Conservation (phyloP, 345 rosid species). For the Pugionium cornutum region DNA sequence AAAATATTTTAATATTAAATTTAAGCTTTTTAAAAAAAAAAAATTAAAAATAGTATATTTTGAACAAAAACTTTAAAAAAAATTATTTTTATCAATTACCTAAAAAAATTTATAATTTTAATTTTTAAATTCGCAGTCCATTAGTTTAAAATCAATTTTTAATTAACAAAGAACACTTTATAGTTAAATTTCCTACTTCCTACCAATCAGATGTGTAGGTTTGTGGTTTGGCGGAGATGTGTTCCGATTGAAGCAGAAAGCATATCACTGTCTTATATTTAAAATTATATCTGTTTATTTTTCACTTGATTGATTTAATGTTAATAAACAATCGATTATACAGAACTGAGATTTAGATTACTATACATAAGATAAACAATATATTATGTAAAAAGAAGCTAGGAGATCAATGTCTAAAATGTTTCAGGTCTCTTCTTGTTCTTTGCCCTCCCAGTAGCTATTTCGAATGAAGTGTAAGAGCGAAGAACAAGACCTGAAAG, state of each 20-base stretch:
- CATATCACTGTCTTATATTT: slow-evolving; percentile 1
- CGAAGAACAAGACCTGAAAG: slow-evolving; percentile 50
- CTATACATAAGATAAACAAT: slow-evolving; percentile 9
- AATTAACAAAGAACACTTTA: too few relatives aligned
- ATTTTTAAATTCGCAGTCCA: too few relatives aligned
- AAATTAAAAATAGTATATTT: too few relatives aligned
- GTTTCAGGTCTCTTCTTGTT: slow-evolving; percentile 46
- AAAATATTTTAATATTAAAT: too few relatives aligned
- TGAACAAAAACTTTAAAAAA: too few relatives aligned
- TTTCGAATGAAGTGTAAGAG: slow-evolving; percentile 50
- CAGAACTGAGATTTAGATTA: slow-evolving; percentile 4
- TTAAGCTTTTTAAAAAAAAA: too few relatives aligned
- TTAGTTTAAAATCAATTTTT: too few relatives aligned
- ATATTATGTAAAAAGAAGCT: slow-evolving; percentile 6
- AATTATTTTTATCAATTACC: too few relatives aligned
- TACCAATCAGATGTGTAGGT: background rate
- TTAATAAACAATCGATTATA: slow-evolving; percentile 24
- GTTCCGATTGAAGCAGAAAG: background rate
- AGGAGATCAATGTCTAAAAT: slow-evolving; percentile 15
- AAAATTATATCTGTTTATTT: background rate
- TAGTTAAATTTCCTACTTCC: too few relatives aligned
- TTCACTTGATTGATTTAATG: slow-evolving; percentile 3
- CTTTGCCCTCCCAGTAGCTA: slow-evolving; percentile 46
- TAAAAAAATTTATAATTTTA: too few relatives aligned
- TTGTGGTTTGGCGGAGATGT: background rate